Percentiles rank a stretch among this genome's conserved stretches.
These are phyloP conservation scores for Melampsora medusae DNA, from an alignment of 1,284 basidiomycete species.

Conservation along the genomic window DNA sequence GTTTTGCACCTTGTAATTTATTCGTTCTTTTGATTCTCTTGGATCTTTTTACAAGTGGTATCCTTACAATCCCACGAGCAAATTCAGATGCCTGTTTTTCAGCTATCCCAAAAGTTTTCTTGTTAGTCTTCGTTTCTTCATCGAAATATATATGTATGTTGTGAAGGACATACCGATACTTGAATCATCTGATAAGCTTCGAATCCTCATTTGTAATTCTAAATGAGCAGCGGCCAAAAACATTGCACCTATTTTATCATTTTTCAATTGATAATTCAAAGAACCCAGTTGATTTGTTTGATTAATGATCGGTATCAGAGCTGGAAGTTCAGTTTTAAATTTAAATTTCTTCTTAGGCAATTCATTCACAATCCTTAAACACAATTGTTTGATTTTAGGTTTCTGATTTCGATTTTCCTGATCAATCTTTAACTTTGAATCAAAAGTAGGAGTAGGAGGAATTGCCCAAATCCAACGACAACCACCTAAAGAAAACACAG, in stretches of 20 bases:
- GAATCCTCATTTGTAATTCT: neutral
- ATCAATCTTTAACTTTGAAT: neutral
- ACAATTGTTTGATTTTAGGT: conserved; percentile 14
- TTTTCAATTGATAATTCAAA: neutral
- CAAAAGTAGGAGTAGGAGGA: neutral
- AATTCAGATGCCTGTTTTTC: too few species aligned
- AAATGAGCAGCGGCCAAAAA: neutral
- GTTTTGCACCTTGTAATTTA: too few species aligned
- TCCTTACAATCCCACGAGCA: too few species aligned
- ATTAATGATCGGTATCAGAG: neutral
- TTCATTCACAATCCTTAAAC: conserved; percentile 25
- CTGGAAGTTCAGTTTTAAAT: neutral
- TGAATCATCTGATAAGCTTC: too few species aligned
- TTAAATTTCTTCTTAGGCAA: conserved; percentile 23
- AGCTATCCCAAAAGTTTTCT: too few species aligned
- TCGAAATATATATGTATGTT: too few species aligned
- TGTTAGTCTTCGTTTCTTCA: too few species aligned
- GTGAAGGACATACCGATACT: too few species aligned
- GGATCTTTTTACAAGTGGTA: too few species aligned
- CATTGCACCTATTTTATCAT: neutral
- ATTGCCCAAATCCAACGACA: conserved; percentile 28
- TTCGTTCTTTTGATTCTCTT: too few species aligned
- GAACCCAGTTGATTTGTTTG: neutral
- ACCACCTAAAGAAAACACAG: conserved; percentile 24
- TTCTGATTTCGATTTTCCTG: neutral